Evolutionary conservation across 2,329 filamentous ascomycete genomes (phyloP), one percentile per base, ranked within the genome.

Genomic region (Didymella keratinophila): DNA sequence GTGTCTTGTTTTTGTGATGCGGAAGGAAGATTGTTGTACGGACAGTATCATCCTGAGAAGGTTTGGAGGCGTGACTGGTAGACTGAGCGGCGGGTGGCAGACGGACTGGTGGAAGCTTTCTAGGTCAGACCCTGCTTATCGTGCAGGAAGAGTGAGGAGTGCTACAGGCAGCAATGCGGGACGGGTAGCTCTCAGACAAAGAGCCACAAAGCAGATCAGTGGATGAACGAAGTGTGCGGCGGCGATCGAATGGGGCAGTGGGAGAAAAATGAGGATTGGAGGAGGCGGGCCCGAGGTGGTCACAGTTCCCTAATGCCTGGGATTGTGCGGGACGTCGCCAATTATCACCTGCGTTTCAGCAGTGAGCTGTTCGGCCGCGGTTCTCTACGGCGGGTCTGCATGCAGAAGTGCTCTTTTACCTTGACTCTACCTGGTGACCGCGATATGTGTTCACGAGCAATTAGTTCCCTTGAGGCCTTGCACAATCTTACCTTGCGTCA

Each of bases 31-130:
- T 60, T 76, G 74, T 66, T 76, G 74, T 66, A 72, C 68, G 69
- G 73, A 74, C 71, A 76, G 66, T 77, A 73, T 75, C 76, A 78
- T 78, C 75, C 76, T 77, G 69, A 71, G 64, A 67, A 68, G 68
- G 58, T 64, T 63, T 65, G 67, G 61, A 66, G 63, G 66, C 67
- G 71, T 70, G 67, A 64, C 62, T 65, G 63, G 65, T 66, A 64
- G 64, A 64, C 65, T 73, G 72, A 71, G 71, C 68, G 69, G 67
- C 71, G 66, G 71, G 64, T 61, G 52, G 57, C 66, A 66, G 70
- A 65, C 67, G 71, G 71, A 68, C 65, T 68, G 68, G 70, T 68
- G 72, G 68, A 70, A 67, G 65, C 59, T 69, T 75, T 66, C 73
- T 67, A 76, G 73, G 73, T 71, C 67, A 69, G 69, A 73, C 74